These are phyloP conservation scores for Kluyveromyces dobzhanskii DNA, from an alignment of 805 yeast species.

Conservation along the genomic window DNA sequence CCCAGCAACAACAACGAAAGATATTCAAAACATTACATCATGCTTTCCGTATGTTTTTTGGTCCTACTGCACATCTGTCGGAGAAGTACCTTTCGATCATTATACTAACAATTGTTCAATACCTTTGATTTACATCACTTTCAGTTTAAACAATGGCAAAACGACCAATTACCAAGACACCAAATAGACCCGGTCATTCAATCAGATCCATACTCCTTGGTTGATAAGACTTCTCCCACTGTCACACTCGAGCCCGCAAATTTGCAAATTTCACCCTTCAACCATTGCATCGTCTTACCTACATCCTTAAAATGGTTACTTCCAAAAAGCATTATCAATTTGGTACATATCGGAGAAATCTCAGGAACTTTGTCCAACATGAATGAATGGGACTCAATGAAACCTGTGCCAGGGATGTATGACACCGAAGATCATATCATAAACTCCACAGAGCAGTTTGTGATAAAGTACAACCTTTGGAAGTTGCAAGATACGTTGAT, in stretches of 20 bases:
- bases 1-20: no score
- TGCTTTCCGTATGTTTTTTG: constrained; percentile 1
- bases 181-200: constrained; percentile 26
- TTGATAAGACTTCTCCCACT: not conserved
- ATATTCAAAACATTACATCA: not conserved
- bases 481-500: constrained; percentile 15
- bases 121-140: no score
- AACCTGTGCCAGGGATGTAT: constrained; percentile 1
- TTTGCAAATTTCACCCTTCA: not conserved
- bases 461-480: constrained; percentile 1
- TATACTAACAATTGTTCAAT: not conserved
- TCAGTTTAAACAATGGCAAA: constrained; percentile 45
- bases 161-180: constrained; percentile 41
- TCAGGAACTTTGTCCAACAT: not conserved
- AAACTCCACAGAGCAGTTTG: not conserved
- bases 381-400: not conserved
- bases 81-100: no score
- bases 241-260: not conserved
- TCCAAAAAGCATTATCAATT: constrained; percentile 1
- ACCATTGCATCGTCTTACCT: constrained; percentile 3
- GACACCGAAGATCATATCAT: not conserved
- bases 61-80: no score
- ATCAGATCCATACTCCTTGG: constrained; percentile 1
- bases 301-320: constrained; percentile 2
- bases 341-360: not conserved